Evolutionary conservation across 257 asterid genomes (phyloP), one percentile per base, ranked within the genome.

Genomic region (Schizonepeta tenuifolia): DNA sequence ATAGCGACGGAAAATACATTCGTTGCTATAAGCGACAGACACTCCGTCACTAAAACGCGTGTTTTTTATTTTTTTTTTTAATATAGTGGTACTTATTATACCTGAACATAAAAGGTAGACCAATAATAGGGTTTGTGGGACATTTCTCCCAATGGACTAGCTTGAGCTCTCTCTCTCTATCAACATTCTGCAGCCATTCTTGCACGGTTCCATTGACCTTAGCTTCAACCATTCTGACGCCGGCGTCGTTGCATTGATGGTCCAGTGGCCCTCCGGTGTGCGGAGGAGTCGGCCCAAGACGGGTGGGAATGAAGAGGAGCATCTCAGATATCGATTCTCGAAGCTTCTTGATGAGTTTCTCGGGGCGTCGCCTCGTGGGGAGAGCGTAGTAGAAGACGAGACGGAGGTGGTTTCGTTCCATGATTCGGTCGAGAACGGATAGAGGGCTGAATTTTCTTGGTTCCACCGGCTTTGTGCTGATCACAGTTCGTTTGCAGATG

Each of bases 61-160:
- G 28, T 26, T 26, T 26, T 26, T 26, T 26, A 5, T 35, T n/a
- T n/a, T n/a, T 24, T 24, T 24, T 24, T 24, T 24, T 24, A 24
- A 24, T 24, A 24, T 1, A 0, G 41, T 36, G 1, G 8, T 7
- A 36, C 11, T 7, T 36, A 36, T 36, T 7, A 8, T 38, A 38
- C 95, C 89, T 86, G 90, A 72, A 86, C 83, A 78, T 84, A 83
- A 43, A 89, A 89, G 38, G 90, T 69, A 15, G 92, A 83, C 92
- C 92, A 86, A 58, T 73, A 89, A 63, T 87, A 89, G 0, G 88
- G 83, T 10, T 79, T 84, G 41, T 79, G 81, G 63, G 28, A 79
- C 85, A 87, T 85, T 33, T 85, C 77, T 87, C 96, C 96, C 89
- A 89, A 35, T 83, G 71, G 63, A 77, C 81, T 31, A 89, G 81